Base-by-base conservation (phyloP, 1,284 basidiomycete genomes). In the Cryptococcus neoformans region DNA sequence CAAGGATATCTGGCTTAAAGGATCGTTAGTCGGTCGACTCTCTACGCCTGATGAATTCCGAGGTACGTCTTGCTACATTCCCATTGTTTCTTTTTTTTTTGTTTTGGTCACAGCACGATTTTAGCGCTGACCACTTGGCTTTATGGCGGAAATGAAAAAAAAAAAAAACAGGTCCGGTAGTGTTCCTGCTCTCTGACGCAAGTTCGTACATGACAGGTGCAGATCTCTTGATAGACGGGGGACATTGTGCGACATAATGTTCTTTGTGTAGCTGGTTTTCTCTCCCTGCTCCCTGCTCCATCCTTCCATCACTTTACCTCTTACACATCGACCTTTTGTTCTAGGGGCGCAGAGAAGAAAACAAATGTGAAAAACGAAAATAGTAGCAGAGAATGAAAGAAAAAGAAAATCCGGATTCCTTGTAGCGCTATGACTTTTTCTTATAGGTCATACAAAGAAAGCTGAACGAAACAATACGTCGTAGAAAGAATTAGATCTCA, bases 121-220 rank as follows among this genome's bases (percentile, higher is more conserved):
- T 21, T 21, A 21, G 21, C 21, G 21, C 21, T 21, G 34, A 44
- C 28, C 17, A 16, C 51, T 21, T 35, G 16, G 35, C 16, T 9
- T 21, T 16, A n/a, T 51, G 21, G 21, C 12, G 28, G 10, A 41
- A 50, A 49, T 34, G 4, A 8, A 7, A 36, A 16, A 39, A 45
- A 11, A 10, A n/a, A 16, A 14, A 7, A n/a, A 7, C 39, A 69
- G 69, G 70, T 9, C 69, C 71, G 0, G 66, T 64, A 11, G 49
- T 80, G 37, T 81, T 73, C 76, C 74, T 81, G 49, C 73, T 80
- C 11, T 75, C 72, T 14, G 66, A 72, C 44, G 74, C 71, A 1
- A 65, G 60, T 42, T 64, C 62, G 7, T 76, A 73, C 61, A 69
- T 74, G 68, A 70, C 69, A 28, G 41, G 46, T 12, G 39, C 17